These are phyloP conservation scores for Candida nemodendra DNA, from an alignment of 805 yeast species.

Conservation along the genomic window DNA sequence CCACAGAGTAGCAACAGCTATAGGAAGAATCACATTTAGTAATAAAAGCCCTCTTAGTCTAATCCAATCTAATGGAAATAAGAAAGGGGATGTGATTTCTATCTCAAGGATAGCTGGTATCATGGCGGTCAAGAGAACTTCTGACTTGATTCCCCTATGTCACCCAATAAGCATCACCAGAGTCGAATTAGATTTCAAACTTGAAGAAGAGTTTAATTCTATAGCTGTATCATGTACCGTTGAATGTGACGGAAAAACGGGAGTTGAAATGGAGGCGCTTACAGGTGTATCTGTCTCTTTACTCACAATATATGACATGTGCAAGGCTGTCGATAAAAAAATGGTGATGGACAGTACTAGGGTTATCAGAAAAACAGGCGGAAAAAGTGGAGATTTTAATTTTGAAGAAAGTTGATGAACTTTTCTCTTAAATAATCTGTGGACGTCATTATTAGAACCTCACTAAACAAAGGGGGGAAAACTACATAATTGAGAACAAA, in stretches of 20 bases:
- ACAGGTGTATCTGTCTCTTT: slow-evolving; percentile 44
- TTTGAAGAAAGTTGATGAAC: too few species aligned
- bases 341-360: slow-evolving; percentile 40
- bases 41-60: slow-evolving; percentile 30
- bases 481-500: too few species aligned
- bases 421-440: too few species aligned
- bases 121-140: slow-evolving; percentile 49
- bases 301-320: slow-evolving; percentile 55
- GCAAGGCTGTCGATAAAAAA: slow-evolving; percentile 52
- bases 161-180: slow-evolving; percentile 47
- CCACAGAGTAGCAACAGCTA: slow-evolving; percentile 42
- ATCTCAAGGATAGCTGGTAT: slow-evolving; percentile 50
- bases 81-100: slow-evolving; percentile 53
- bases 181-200: slow-evolving; percentile 34
- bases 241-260: slow-evolving; percentile 49
- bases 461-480: too few species aligned
- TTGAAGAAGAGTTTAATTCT: slow-evolving; percentile 17
- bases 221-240: slow-evolving; percentile 39
- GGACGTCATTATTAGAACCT: too few species aligned
- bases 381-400: slow-evolving; percentile 33
- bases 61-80: slow-evolving; percentile 37
- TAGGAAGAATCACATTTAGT: slow-evolving; percentile 42
- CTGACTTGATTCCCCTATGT: slow-evolving; percentile 48
- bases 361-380: slow-evolving; percentile 45
- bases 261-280: slow-evolving; percentile 59